Evolutionary conservation across 164 flowering plant species (phyloP), one percentile per base, ranked within the genome.

Genomic region (Chloranthus sessilifolius): DNA sequence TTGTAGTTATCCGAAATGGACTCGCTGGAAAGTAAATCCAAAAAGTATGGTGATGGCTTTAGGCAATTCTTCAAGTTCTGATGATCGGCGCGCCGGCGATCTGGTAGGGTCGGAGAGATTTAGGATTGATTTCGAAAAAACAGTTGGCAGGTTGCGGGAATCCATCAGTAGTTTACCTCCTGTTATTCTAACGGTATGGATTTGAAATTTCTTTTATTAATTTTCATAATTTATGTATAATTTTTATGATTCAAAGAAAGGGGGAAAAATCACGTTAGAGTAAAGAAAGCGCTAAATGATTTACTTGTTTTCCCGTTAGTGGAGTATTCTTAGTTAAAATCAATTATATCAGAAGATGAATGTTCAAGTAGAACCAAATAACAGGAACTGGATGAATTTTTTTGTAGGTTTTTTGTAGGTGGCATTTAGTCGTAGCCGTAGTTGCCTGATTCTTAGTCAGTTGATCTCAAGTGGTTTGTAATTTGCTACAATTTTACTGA

Each of bases 81-180:
- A 61, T 27, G 63, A 60, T 27, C 60, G 43, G 20, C 22, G 55
- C 47, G 15, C 45, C 38, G 50, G 26, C 9, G 63, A 54, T 12
- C 28, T 10, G 9, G 28, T 55, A 14, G 66, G 53, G 26, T 39
- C 20, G 31, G 58, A 50, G 33, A 52, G 47, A 27, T 29, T n/a
- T 21, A 9, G 19, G 19, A 15, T 31, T 49, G 59, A 53, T 52
- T 45, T 39, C 4, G 41, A 28, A 45, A 46, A 50, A 43, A 38
- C 46, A 17, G 20, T 71, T 42, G 47, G 66, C 24, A 65, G 60
- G 29, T 70, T 82, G 30, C 71, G 51, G 16, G 75, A 31, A 35
- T 55, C 64, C 0, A 29, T 77, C 38, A 45, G 31, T 15, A 46
- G 71, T 40, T 26, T 70, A 10, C 73, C 81, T 61, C 74, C 77